Evolutionary conservation across 305 asterid species (phyloP), one percentile per base, ranked within the genome.

Genomic region (Fraxinus xanthoxyloides): DNA sequence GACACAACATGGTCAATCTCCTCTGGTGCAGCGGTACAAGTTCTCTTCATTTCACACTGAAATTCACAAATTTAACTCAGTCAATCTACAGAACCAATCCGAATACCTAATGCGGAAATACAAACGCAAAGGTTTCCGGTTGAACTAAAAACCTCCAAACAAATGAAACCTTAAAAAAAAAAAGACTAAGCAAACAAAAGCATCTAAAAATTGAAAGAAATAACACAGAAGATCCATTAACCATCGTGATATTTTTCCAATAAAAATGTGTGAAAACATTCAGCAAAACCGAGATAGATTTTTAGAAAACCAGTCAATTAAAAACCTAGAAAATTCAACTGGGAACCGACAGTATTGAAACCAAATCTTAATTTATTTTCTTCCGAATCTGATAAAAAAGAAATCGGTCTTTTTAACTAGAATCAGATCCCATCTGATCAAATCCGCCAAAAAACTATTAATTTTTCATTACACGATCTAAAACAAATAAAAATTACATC

Each of bases 21-120:
- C 84, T 84, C 91, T 80, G 73, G 81, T 48, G 28, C 81, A 80
- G 63, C 80, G 79, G 87, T 77, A 84, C 84, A 80, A 54, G 26
- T 84, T 72, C 77, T 85, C 76, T 81, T 78, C 82, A 73, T 12
- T 4, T 83, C 80, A 80, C 79, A 72, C 94, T 88, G 93, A 87
- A 84, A 85, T 34, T 65, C 85, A 86, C 15, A 85, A 56, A 43
- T 74, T 28, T 79, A 73, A 75, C 75, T 78, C 74, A 84, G 78
- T 76, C 7, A 31, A 72, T 34, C 21, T 7, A 78, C 78, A 82
- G 15, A 69, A 56, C 21, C 12, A 23, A 84, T 77, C 83, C 72
- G 9, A 38, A 32, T 54, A 86, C 77, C 54, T 3, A 35, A 74
- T 7, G 15, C 43, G 72, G 30, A 72, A 63, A 32, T 26, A 7